These are phyloP conservation scores for Trichoderma simmonsii DNA, from an alignment of 2,329 filamentous ascomycete genomes.

Conservation along the genomic window DNA sequence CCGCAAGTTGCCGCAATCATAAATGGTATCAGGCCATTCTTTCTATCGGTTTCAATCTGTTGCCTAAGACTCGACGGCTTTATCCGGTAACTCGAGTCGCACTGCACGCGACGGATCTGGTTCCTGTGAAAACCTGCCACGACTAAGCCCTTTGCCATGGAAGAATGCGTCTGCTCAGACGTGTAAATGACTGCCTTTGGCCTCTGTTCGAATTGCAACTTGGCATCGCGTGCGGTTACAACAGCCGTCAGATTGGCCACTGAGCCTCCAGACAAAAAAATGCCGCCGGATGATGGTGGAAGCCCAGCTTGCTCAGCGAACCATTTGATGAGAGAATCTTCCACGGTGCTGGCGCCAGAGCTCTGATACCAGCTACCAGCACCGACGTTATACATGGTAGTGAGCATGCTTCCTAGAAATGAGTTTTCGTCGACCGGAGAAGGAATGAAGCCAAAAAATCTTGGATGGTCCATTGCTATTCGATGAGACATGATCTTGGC, in stretches of 20 bases:
- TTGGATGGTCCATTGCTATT: constrained; percentile 20
- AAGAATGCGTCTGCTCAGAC: constrained; percentile 24
- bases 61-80: background rate
- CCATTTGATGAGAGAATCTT: constrained; percentile 28
- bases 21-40: constrained; percentile 19
- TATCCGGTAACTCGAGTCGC: constrained; percentile 16
- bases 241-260: constrained; percentile 28
- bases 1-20: constrained; percentile 21
- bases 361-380: constrained; percentile 25
- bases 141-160: constrained; percentile 19
- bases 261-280: constrained; percentile 28
- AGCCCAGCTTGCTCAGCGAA: constrained; percentile 22
- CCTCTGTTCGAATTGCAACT: constrained; percentile 16
- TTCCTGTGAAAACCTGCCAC: constrained; percentile 18
- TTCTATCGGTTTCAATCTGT: constrained; percentile 15
- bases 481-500: constrained; percentile 16
- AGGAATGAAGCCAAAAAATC: constrained; percentile 26
- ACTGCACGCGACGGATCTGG: constrained; percentile 17
- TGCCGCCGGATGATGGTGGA: constrained; percentile 21
- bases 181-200: constrained; percentile 19
- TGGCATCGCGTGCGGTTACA: constrained; percentile 23
- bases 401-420: constrained; percentile 25
- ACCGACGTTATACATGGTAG: constrained; percentile 24
- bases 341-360: constrained; percentile 24
- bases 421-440: constrained; percentile 24